phyloP scores from a whole-genome alignment of 106 monocot genomes.

The Phalaenopsis equestris region DNA sequence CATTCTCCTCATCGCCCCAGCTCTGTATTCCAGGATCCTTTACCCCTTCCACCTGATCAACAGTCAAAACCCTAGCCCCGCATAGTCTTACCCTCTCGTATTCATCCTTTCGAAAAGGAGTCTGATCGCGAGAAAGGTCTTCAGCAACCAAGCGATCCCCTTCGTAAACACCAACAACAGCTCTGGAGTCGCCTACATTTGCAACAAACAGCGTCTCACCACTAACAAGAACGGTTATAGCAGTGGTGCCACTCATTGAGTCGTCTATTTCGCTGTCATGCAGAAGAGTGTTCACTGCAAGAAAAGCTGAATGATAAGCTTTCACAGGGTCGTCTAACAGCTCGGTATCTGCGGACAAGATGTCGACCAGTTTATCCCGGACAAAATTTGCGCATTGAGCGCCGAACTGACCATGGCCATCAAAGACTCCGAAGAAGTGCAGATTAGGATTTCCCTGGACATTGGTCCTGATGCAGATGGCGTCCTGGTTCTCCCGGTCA shows the following conservation, averaged over 20 bases:
- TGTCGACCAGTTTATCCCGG: conserved; percentile 31
- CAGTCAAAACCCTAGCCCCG: conserved; percentile 72
- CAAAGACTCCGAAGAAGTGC: conserved; percentile 83
- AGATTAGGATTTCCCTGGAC: conserved; percentile 44
- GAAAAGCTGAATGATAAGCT: conserved; percentile 41
- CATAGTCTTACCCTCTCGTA: conserved; percentile 58
- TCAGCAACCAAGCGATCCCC: conserved; percentile 29
- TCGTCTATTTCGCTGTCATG: conserved; percentile 65
- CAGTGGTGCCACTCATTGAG: conserved; percentile 81
- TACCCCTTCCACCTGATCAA: conserved; percentile 71
- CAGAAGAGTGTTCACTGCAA: conserved; percentile 33
- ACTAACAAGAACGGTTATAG: conserved; percentile 57
- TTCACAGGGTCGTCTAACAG: conserved; percentile 39
- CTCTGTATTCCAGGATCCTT: conserved; percentile 54
- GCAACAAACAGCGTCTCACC: conserved; percentile 51
- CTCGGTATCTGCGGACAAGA: conserved; percentile 25
- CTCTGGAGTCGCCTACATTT: conserved; percentile 84
- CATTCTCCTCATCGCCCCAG: conserved; percentile 60
- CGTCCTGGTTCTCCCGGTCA: conserved; percentile 67
- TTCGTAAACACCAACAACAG: conserved; percentile 51
- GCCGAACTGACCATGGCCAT: conserved; percentile 76
- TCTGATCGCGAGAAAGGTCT: conserved; percentile 74
- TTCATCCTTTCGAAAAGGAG: conserved; percentile 80
- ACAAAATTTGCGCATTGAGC: conserved; percentile 54
- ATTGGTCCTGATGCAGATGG: conserved; percentile 29